A percentile compares a stretch with the other conserved stretches of the same genome.
Conservation (phyloP, 2,329 filamentous ascomycete species). For the Sphaerulina populicola region DNA sequence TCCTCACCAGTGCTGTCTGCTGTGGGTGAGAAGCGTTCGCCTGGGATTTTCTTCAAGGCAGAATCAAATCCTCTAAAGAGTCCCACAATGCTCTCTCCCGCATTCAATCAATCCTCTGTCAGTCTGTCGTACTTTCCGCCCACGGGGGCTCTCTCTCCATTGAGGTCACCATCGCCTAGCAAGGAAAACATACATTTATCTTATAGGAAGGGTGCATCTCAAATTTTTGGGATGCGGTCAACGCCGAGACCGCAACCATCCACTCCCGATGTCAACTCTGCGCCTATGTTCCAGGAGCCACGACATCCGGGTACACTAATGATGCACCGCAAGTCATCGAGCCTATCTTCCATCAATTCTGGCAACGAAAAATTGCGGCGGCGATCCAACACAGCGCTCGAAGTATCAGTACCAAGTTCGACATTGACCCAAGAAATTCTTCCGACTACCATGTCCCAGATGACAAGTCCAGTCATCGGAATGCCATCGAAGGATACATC, state of each 20-base stretch:
- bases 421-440: slow-evolving; percentile 19
- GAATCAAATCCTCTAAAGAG: slow-evolving; percentile 20
- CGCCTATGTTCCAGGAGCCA: slow-evolving; percentile 6
- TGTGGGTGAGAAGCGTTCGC: slow-evolving; percentile 22
- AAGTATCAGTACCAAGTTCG: slow-evolving; percentile 16
- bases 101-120: slow-evolving; percentile 26
- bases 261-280: not conserved
- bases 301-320: slow-evolving; percentile 10
- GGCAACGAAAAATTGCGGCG: slow-evolving; percentile 29
- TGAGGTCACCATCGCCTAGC: slow-evolving; percentile 39
- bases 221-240: slow-evolving; percentile 37
- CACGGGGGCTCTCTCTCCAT: slow-evolving; percentile 18
- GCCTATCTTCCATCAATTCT: slow-evolving; percentile 42
- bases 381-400: slow-evolving; percentile 25
- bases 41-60: slow-evolving; percentile 19
- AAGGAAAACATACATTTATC: slow-evolving; percentile 44
- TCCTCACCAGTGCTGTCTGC: slow-evolving; percentile 34
- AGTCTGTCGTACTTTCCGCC: slow-evolving; percentile 30
- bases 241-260: slow-evolving; percentile 11
- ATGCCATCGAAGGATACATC: slow-evolving; percentile 27
- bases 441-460: slow-evolving; percentile 9
- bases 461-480: slow-evolving; percentile 16
- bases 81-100: slow-evolving; percentile 30
- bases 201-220: slow-evolving; percentile 44
- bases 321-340: slow-evolving; percentile 31